These are phyloP conservation scores for Rubia tinctorum DNA, from an alignment of 305 asterid species.

Conservation along the genomic window DNA sequence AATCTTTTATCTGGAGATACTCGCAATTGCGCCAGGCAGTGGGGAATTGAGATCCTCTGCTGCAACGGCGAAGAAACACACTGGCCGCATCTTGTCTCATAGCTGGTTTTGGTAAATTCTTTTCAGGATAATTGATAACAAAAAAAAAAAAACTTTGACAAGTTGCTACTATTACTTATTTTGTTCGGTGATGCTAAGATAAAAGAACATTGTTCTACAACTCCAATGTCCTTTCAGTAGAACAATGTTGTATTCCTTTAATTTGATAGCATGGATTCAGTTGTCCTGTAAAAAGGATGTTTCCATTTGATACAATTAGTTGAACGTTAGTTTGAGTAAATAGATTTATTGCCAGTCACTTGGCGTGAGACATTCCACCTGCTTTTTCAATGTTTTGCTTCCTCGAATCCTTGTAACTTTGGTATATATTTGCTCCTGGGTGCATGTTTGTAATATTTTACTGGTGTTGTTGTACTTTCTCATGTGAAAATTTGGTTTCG, in stretches of 20 bases:
- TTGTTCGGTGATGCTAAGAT: too few relatives aligned
- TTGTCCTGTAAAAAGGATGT: not conserved
- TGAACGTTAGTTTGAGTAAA: not conserved
- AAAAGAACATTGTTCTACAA: too few relatives aligned
- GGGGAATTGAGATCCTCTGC: too few relatives aligned
- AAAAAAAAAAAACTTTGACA: too few relatives aligned
- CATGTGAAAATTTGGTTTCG: slow-evolving; percentile 24
- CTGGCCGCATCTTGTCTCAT: too few relatives aligned
- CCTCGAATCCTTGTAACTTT: not conserved
- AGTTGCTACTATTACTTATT: too few relatives aligned
- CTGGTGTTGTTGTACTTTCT: slow-evolving; percentile 19
- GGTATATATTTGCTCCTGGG: not conserved
- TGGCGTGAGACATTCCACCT: slow-evolving; percentile 4
- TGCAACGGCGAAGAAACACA: too few relatives aligned
- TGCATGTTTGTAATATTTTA: not conserved
- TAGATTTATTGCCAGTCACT: not conserved
- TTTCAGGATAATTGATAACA: too few relatives aligned
- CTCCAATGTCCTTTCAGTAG: too few relatives aligned
- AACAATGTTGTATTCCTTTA: not conserved
- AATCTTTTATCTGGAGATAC: too few relatives aligned
- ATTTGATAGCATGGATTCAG: not conserved
- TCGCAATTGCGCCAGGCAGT: too few relatives aligned
- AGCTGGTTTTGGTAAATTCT: too few relatives aligned
- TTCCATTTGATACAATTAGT: not conserved
- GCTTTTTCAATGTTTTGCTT: not conserved